These are phyloP conservation scores for Nicotiana tomentosiformis DNA, from an alignment of 257 asterid genomes.

Conservation along the genomic window DNA sequence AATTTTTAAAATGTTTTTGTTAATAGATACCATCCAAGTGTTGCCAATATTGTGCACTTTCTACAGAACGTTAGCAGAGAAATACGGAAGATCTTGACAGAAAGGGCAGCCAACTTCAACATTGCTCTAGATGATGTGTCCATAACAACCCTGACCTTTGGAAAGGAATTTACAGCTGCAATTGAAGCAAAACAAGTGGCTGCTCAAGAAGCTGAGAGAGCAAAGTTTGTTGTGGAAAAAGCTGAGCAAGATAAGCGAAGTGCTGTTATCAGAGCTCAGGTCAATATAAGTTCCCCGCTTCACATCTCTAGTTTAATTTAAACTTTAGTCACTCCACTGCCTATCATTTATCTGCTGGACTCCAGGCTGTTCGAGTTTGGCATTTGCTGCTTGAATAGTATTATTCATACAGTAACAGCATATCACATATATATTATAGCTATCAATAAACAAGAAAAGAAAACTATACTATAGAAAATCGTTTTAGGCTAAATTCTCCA, in stretches of 20 bases:
- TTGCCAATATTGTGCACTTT: neutral
- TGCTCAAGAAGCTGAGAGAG: constrained; percentile 97
- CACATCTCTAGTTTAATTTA: neutral
- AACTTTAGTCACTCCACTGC: too few species aligned
- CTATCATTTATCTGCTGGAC: neutral
- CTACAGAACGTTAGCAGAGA: constrained; percentile 80
- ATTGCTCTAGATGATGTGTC: constrained; percentile 95
- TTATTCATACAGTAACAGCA: neutral
- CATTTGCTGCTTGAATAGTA: neutral
- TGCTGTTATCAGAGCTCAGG: constrained; percentile 94
- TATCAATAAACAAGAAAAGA: neutral
- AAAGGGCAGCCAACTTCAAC: constrained; percentile 79
- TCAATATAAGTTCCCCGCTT: constrained; percentile 7
- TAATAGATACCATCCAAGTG: too few species aligned
- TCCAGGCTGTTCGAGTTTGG: neutral
- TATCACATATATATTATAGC: neutral
- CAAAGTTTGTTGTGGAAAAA: constrained; percentile 86
- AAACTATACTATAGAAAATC: neutral
- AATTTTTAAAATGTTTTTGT: too few species aligned
- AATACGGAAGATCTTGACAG: constrained; percentile 67
- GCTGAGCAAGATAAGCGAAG: constrained; percentile 91
- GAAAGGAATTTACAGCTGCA: constrained; percentile 87
- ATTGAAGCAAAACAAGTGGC: constrained; percentile 97
- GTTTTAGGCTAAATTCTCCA: neutral
- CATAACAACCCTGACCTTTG: constrained; percentile 75